phyloP scores from a whole-genome alignment of 805 yeast genomes.

The Vanderwaltozyma polyspora region DNA sequence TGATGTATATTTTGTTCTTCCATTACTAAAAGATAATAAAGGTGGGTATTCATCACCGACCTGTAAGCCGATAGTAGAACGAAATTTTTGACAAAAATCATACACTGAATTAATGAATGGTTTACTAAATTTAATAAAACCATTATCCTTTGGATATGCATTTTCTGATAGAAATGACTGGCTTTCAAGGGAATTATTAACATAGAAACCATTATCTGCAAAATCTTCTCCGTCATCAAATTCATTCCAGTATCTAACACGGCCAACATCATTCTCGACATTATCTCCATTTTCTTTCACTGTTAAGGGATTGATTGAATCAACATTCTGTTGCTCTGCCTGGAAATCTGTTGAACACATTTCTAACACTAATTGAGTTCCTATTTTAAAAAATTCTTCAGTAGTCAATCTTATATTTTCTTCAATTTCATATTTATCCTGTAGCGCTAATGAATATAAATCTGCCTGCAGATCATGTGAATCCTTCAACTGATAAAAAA shows the following conservation, averaged over 20 bases:
- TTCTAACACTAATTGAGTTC: conserved; percentile 8
- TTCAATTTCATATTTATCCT: conserved; percentile 9
- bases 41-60: not conserved
- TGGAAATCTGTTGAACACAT: conserved; percentile 1
- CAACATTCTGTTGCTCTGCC: too few relatives aligned
- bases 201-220: conserved; percentile 11
- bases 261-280: not conserved
- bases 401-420: conserved; percentile 5
- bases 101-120: conserved; percentile 16
- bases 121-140: conserved; percentile 18
- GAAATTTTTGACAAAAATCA: conserved; percentile 10
- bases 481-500: conserved; percentile 6
- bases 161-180: not conserved
- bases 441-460: conserved; percentile 9
- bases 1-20: not conserved
- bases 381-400: conserved; percentile 18
- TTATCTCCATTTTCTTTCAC: not conserved
- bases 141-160: conserved; percentile 8
- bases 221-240: conserved; percentile 24
- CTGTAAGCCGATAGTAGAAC: conserved; percentile 5
- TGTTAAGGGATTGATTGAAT: not conserved
- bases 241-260: conserved; percentile 26
- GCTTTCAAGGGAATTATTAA: not conserved
- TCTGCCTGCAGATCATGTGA: conserved; percentile 8
- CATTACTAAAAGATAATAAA: not conserved